phyloP scores from a whole-genome alignment of 139 green algal species.

The Coelastrella sp. region DNA sequence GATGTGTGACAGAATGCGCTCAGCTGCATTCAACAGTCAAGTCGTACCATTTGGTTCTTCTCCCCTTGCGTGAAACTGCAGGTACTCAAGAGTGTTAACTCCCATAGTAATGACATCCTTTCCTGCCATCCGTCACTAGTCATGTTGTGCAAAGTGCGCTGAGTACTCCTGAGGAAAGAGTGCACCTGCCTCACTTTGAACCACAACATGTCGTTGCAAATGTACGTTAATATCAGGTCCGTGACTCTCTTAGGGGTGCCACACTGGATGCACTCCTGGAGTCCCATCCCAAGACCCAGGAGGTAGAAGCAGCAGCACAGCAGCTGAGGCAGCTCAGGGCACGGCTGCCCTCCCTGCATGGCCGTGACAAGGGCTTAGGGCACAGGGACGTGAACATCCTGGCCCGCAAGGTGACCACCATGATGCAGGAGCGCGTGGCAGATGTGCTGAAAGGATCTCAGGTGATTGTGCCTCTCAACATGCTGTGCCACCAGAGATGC shows the following conservation, averaged over 20 bases:
- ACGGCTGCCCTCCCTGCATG: slow-evolving; percentile 50
- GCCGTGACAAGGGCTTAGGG: slow-evolving; percentile 45
- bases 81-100: no score
- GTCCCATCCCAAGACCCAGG: slow-evolving; percentile 43
- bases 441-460: background rate
- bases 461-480: background rate
- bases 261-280: slow-evolving; percentile 56
- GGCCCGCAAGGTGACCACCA: background rate
- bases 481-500: no score
- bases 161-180: no score
- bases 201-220: background rate
- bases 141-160: background rate
- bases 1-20: no score
- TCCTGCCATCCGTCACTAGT: no score
- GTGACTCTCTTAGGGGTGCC: slow-evolving; percentile 52
- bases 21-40: no score
- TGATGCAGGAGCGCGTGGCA: background rate
- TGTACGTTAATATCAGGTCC: slow-evolving; percentile 32
- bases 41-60: no score
- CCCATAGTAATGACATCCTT: no score
- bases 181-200: background rate
- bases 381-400: background rate
- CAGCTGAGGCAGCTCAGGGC: slow-evolving; percentile 38
- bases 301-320: background rate
- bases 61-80: no score